Percentiles rank a stretch among this genome's conserved stretches.
phyloP scores from a whole-genome alignment of 2,329 filamentous ascomycete genomes.

The Penicillium decumbens region DNA sequence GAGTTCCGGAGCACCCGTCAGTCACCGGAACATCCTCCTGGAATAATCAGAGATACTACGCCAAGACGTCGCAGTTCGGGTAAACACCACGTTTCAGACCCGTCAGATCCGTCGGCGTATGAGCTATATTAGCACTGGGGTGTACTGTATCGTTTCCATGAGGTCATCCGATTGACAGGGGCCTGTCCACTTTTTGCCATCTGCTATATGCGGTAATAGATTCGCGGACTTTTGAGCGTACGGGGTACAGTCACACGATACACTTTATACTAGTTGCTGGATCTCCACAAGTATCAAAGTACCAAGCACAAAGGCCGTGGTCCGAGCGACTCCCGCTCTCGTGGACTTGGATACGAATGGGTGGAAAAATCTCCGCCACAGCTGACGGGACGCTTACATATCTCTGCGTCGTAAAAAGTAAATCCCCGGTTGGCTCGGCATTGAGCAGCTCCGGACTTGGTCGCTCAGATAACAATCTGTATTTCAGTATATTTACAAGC shows the following conservation, averaged over 20 bases:
- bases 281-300: no score
- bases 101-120: no score
- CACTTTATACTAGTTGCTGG: no score
- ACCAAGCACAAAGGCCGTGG: no score
- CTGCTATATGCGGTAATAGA: not conserved
- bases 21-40: no score
- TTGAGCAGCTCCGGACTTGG: slow-evolving; percentile 2
- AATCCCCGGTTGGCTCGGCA: slow-evolving; percentile 10
- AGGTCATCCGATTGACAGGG: not conserved
- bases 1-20: no score
- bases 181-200: not conserved
- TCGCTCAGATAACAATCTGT: slow-evolving; percentile 8
- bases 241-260: no score
- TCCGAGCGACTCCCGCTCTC: no score
- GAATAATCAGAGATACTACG: no score
- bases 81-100: not conserved
- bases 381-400: slow-evolving; percentile 1
- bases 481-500: slow-evolving; percentile 7
- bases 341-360: not conserved
- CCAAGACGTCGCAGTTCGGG: no score
- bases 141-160: not conserved
- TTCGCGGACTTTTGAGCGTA: not conserved
- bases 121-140: no score
- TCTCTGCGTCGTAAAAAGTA: not conserved
- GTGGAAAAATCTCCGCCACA: not conserved